Evolutionary conservation across 2,329 filamentous ascomycete species (phyloP).

Genomic region (Diaporthe eres): DNA sequence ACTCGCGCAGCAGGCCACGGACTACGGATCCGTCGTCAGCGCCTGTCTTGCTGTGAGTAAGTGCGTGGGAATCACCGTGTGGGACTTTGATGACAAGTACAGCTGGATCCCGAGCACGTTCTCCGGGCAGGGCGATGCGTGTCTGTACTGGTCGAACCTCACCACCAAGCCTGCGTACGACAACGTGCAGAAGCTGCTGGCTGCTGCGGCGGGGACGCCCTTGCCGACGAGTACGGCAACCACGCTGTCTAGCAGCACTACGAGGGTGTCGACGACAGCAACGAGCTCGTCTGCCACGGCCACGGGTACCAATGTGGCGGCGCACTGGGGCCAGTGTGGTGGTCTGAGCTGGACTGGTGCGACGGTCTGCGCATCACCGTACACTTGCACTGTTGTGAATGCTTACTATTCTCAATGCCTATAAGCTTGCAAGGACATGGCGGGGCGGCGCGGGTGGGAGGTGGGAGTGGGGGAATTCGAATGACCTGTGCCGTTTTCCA

Average conservation of each 20-base stretch:
- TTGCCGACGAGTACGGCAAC: conserved; percentile 35
- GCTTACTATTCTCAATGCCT: conserved; percentile 49
- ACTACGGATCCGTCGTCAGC: conserved; percentile 58
- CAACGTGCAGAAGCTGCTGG: conserved; percentile 45
- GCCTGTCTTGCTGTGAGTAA: conserved; percentile 52
- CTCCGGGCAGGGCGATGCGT: conserved; percentile 54
- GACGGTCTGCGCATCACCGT: conserved; percentile 56
- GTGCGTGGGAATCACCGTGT: conserved; percentile 60
- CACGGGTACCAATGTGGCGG: conserved; percentile 9
- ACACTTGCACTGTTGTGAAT: conserved; percentile 61
- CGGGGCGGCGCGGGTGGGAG: not conserved
- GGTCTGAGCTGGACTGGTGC: conserved; percentile 44
- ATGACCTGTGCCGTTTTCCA: not conserved
- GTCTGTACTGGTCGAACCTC: conserved; percentile 54
- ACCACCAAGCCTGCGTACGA: conserved; percentile 57
- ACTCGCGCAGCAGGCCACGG: conserved; percentile 60
- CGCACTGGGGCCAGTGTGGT: conserved; percentile 40
- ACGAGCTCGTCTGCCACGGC: conserved; percentile 2
- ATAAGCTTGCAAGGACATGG: not conserved
- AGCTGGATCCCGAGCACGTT: conserved; percentile 54
- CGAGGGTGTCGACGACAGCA: conserved; percentile 23
- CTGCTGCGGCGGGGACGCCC: conserved; percentile 37
- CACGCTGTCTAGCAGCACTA: conserved; percentile 22
- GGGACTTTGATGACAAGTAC: conserved; percentile 51
- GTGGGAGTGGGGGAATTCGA: rapidly evolving